Evolutionary conservation across 2,329 filamentous ascomycete genomes (phyloP).

Genomic region (Nemania sp.): DNA sequence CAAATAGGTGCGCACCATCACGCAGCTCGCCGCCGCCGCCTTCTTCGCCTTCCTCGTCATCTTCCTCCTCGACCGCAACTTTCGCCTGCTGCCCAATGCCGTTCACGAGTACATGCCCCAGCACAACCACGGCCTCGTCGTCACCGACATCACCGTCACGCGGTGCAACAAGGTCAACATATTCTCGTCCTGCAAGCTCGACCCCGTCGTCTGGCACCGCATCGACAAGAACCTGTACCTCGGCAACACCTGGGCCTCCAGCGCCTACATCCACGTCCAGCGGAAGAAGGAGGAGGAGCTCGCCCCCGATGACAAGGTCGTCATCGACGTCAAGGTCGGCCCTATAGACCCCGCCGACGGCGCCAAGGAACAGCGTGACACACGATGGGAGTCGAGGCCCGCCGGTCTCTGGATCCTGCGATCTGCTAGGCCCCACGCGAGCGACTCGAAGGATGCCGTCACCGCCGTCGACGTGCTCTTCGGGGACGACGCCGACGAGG

Average conservation of each 20-base stretch:
- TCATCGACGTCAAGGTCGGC: conserved; percentile 78
- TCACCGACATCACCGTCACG: conserved; percentile 82
- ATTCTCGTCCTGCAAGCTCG: conserved; percentile 76
- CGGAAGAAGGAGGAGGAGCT: conserved; percentile 87
- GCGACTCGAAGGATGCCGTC: conserved; percentile 74
- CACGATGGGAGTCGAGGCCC: conserved; percentile 77
- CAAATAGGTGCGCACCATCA: conserved; percentile 65
- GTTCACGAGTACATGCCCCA: conserved; percentile 87
- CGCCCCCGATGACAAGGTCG: conserved; percentile 71
- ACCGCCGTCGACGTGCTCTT: conserved; percentile 87
- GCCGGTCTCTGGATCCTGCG: conserved; percentile 83
- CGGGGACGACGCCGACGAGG: conserved; percentile 89
- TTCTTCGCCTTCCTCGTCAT: conserved; percentile 71
- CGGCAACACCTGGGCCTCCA: conserved; percentile 71
- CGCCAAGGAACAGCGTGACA: conserved; percentile 57
- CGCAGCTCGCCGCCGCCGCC: conserved; percentile 73
- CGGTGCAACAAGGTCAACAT: conserved; percentile 76
- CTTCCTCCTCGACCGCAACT: conserved; percentile 85
- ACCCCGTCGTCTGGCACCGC: conserved; percentile 74
- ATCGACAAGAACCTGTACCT: conserved; percentile 91
- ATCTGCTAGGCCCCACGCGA: conserved; percentile 71
- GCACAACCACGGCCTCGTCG: conserved; percentile 81
- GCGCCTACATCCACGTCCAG: conserved; percentile 80
- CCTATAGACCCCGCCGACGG: conserved; percentile 69
- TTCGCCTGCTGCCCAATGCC: conserved; percentile 80